Base-by-base conservation (phyloP, 2,329 filamentous ascomycete species). In the Cladophialophora chaetospira region DNA sequence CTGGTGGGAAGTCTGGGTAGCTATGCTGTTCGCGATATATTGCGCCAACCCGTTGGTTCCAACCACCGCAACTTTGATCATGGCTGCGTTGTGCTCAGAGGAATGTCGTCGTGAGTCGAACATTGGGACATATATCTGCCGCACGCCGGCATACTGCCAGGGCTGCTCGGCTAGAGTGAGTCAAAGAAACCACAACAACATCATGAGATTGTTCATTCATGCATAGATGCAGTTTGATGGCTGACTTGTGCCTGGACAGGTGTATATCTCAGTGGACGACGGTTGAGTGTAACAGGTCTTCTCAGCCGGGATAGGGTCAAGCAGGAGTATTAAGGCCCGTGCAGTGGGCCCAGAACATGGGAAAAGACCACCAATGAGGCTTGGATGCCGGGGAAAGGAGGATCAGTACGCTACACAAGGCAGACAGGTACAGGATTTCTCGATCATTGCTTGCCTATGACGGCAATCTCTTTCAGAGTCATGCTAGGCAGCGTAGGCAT, bases 31-130 rank as follows among this genome's bases (percentile, higher is more conserved):
- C 13, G 79, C 81, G 58, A 87, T 79, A 29, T 80, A 73, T 58
- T 80, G 77, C 53, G 82, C 82, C 53, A 87, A 73, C 50, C 82
- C 82, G 61, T 82, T 81, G 48, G 80, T 84, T 38, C 84, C 84
- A 63, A 83, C 84, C 63, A 87, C 78, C 43, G 82, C 83, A 65
- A 87, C 77, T 68, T 82, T 79, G 78, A 86, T 85, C 70, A 77
- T 82, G 58, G 46, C 48, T 49, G 58, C 48, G 49, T 23, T 45
- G 21, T 56, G 55, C 11, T 33, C 48, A 19, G 52, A 46, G 31
- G 35, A 38, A 17, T 38, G 26, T 6, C 38, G 47, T 36, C 19
- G 23, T 47, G 33, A 26, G 36, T 53, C 42, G 53, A 35, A 53
- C 40, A 51, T 59, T 36, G 47, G 45, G 50, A 44, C 23, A 54